Percentiles rank a stretch among this genome's conserved stretches.
Evolutionary conservation across 768 basidiomycete species (phyloP).

Genomic region (Mycena sanguinolenta): DNA sequence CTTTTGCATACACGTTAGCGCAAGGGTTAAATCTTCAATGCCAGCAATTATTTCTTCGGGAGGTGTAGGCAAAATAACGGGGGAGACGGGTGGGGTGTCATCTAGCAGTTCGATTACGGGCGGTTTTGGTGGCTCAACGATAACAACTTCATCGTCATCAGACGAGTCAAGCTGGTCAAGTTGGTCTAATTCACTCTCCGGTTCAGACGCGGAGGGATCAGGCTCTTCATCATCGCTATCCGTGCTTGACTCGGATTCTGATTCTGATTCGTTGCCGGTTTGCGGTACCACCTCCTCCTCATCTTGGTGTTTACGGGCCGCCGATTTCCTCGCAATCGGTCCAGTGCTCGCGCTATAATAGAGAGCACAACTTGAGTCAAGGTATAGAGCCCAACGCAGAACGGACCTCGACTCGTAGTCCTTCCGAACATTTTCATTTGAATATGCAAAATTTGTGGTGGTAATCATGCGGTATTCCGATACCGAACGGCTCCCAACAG

Average conservation of each 20-base stretch:
- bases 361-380: background rate
- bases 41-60: constrained; percentile 51
- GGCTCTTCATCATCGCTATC: constrained; percentile 24
- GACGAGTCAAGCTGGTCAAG: background rate
- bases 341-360: background rate
- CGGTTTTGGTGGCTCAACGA: constrained; percentile 14
- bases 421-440: constrained; percentile 22
- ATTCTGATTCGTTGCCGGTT: background rate
- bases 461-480: constrained; percentile 14
- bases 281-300: background rate
- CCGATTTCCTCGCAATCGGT: constrained; percentile 22
- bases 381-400: background rate
- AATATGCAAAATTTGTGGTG: constrained; percentile 1
- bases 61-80: constrained; percentile 37
- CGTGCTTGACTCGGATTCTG: constrained; percentile 2
- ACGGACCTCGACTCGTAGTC: constrained; percentile 11
- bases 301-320: constrained; percentile 23
- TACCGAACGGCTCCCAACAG: constrained; percentile 1
- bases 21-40: constrained; percentile 48
- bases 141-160: constrained; percentile 13
- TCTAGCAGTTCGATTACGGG: constrained; percentile 34
- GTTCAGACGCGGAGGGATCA: constrained; percentile 6
- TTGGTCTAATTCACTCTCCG: constrained; percentile 18
- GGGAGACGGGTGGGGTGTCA: constrained; percentile 30
- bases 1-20: constrained; percentile 52